phyloP scores from a whole-genome alignment of 441 rosid species.

The Gossypium schwendimanii region DNA sequence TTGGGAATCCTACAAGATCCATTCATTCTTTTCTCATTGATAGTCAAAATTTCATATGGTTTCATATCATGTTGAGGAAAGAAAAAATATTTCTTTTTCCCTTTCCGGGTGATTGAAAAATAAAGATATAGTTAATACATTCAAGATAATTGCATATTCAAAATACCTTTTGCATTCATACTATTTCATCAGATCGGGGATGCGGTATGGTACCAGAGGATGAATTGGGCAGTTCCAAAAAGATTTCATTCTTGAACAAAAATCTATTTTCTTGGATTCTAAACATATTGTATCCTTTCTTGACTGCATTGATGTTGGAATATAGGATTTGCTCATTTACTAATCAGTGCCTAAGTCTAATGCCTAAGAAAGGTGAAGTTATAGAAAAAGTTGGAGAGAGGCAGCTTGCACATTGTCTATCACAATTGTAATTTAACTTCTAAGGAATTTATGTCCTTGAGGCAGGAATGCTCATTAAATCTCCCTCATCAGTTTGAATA shows the following conservation, averaged over 20 bases:
- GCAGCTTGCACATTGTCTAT: not conserved
- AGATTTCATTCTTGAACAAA: not conserved
- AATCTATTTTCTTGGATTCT: not conserved
- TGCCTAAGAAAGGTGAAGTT: slow-evolving; percentile 1
- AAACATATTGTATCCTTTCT: not conserved
- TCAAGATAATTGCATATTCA: not conserved
- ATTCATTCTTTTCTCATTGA: not conserved
- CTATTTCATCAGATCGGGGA: not conserved
- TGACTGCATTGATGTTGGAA: not conserved
- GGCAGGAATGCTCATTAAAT: slow-evolving; percentile 1
- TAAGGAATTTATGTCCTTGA: not conserved
- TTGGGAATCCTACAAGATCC: slow-evolving; percentile 1
- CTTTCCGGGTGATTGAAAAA: not conserved
- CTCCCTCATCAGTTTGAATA: not conserved
- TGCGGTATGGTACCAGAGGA: not conserved
- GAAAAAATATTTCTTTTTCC: not conserved
- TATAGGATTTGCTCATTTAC: not conserved
- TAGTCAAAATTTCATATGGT: not conserved
- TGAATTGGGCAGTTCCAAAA: not conserved
- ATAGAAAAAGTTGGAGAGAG: not conserved
- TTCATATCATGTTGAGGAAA: not conserved
- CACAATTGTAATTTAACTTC: not conserved
- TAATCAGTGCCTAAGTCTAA: not conserved
- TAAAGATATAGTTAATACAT: not conserved
- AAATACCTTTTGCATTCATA: not conserved